phyloP scores from a whole-genome alignment of 2,329 filamentous ascomycete genomes.

The Penicillium sp. region DNA sequence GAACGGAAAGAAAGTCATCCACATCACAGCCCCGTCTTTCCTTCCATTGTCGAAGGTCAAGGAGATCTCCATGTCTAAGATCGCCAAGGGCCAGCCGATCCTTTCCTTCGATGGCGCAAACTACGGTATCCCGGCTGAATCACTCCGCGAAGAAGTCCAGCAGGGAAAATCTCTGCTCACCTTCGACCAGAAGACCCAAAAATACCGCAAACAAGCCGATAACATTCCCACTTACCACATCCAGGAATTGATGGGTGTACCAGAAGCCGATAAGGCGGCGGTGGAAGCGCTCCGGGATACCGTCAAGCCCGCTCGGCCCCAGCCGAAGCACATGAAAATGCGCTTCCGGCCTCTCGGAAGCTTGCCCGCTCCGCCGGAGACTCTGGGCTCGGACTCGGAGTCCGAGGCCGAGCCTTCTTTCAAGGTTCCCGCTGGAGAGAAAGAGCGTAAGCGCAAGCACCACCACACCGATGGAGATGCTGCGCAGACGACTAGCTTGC shows the following conservation, averaged over 20 bases:
- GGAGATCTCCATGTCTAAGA: conserved; percentile 44
- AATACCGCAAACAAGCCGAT: conserved; percentile 29
- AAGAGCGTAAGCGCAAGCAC: conserved; percentile 42
- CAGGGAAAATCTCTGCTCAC: conserved; percentile 36
- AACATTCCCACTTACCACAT: conserved; percentile 37
- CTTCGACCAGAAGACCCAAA: conserved; percentile 37
- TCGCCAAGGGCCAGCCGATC: conserved; percentile 42
- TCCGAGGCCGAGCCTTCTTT: conserved; percentile 36
- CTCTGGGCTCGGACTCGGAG: conserved; percentile 38
- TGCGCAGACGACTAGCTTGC: conserved; percentile 22
- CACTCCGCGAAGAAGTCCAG: conserved; percentile 26
- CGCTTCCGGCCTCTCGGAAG: conserved; percentile 47
- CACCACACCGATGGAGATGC: conserved; percentile 31
- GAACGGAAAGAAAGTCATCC: conserved; percentile 48
- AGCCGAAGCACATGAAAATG: conserved; percentile 47
- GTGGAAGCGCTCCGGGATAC: conserved; percentile 27
- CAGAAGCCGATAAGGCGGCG: conserved; percentile 26
- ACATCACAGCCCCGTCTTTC: conserved; percentile 48
- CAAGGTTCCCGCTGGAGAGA: conserved; percentile 32
- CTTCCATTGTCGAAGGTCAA: conserved; percentile 47
- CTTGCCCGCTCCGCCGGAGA: conserved; percentile 30
- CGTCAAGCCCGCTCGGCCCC: conserved; percentile 38
- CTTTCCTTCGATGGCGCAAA: conserved; percentile 43
- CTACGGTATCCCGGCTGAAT: conserved; percentile 41
- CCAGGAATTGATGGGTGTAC: conserved; percentile 38